Conservation (phyloP, 495 filamentous ascomycete species). For the Pseudomonodictys pantanalensis region DNA sequence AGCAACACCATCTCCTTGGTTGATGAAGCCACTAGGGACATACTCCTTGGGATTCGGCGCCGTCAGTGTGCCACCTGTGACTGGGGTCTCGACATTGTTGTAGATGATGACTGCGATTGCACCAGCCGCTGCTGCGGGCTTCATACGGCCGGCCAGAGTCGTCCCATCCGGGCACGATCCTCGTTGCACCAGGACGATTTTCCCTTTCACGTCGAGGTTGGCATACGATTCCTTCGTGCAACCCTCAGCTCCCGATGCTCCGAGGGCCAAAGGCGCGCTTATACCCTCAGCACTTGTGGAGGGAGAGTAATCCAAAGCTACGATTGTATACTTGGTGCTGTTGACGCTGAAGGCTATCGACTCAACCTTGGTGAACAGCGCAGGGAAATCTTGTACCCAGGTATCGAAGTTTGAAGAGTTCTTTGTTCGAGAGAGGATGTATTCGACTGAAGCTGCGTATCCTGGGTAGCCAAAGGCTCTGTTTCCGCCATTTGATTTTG, state of each 20-base stretch:
- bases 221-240: slow-evolving; percentile 43
- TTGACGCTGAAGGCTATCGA: slow-evolving; percentile 42
- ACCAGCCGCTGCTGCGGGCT: slow-evolving; percentile 56
- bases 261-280: slow-evolving; percentile 43
- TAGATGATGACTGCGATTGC: slow-evolving; percentile 63
- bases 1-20: slow-evolving; percentile 55
- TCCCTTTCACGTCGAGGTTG: slow-evolving; percentile 43
- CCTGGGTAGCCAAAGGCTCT: slow-evolving; percentile 50
- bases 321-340: slow-evolving; percentile 40
- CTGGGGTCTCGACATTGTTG: slow-evolving; percentile 51
- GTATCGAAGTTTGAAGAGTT: slow-evolving; percentile 35
- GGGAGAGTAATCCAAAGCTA: slow-evolving; percentile 45
- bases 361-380: slow-evolving; percentile 41
- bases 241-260: slow-evolving; percentile 39
- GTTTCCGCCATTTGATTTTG: slow-evolving; percentile 44
- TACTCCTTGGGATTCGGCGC: slow-evolving; percentile 51
- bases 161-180: slow-evolving; percentile 42
- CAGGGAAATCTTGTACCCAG: slow-evolving; percentile 46
- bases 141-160: slow-evolving; percentile 45
- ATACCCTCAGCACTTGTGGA: slow-evolving; percentile 45
- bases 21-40: slow-evolving; percentile 45
- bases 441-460: slow-evolving; percentile 48
- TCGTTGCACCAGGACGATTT: slow-evolving; percentile 48
- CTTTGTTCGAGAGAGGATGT: slow-evolving; percentile 37
- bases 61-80: slow-evolving; percentile 43